Evolutionary conservation across 345 rosid genomes (phyloP).

Genomic region (Erodium maritimum): DNA sequence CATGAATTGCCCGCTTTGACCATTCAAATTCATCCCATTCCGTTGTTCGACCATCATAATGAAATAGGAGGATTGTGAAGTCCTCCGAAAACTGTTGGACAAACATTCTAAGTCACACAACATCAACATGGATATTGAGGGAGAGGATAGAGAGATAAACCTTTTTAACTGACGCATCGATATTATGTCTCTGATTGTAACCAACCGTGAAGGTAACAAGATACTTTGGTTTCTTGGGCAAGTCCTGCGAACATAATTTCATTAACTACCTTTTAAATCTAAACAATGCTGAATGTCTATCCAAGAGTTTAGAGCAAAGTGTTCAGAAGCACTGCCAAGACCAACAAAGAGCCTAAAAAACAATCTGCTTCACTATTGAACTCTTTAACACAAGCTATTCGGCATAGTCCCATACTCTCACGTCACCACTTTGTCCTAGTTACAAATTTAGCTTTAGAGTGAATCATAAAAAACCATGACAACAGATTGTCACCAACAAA

Average conservation of each 20-base stretch:
- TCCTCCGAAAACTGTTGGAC: slow-evolving; percentile 73
- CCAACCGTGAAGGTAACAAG: slow-evolving; percentile 95
- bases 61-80: slow-evolving; percentile 82
- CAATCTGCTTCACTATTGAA: background rate
- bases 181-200: slow-evolving; percentile 54
- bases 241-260: slow-evolving; percentile 47
- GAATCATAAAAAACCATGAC: too few species aligned
- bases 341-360: background rate
- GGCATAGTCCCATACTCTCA: background rate
- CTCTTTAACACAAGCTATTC: background rate
- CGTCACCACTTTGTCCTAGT: background rate
- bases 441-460: too few species aligned
- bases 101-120: slow-evolving; percentile 8
- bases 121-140: background rate
- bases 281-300: slow-evolving; percentile 33
- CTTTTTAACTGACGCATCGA: slow-evolving; percentile 88
- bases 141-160: slow-evolving; percentile 24
- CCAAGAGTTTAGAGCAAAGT: background rate
- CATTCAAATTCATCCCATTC: slow-evolving; percentile 99
- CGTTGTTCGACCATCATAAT: slow-evolving; percentile 76
- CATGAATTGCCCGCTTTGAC: slow-evolving; percentile 91
- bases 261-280: slow-evolving; percentile 12
- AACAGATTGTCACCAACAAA: background rate
- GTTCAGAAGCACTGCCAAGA: background rate
- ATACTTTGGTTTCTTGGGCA: slow-evolving; percentile 55